Evolutionary conservation across 2,329 filamentous ascomycete species (phyloP), one percentile per base, ranked within the genome.

Genomic region (Zymoseptoria ardabiliae): DNA sequence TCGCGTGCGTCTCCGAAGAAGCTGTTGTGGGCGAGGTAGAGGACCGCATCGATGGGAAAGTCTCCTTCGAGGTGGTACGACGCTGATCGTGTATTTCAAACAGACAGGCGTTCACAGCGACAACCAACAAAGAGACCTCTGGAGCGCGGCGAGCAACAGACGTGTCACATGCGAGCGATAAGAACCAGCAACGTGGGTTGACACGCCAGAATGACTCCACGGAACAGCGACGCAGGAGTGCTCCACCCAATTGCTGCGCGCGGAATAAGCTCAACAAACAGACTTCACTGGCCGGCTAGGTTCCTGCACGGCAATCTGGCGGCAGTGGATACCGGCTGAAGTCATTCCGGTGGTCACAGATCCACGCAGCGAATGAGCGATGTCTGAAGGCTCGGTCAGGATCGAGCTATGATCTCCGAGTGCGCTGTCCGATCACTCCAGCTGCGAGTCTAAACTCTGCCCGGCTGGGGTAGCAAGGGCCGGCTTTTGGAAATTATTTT

Each of bases 131-230:
- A 17, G 28, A 30, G 35, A 41, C 23, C 23, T 9, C 25, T 8
- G 9, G 35, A 45, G 35, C 13, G 35, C 35, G 35, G 35, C 35
- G 35, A 45, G 35, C 35, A 45, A 45, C 35, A 45, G 35, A 13
- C 35, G 35, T 45, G 35, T 45, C 35, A 45, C 35, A 45, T 45
- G 35, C 35, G 35, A 17, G 59, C 66, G 66, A 68, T 67, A 67
- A 66, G 65, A 53, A 49, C 48, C 41, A 51, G 48, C n/a, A 53
- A 58, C 50, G 49, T 50, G 57, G 58, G 56, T 56, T 65, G 66
- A 68, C 66, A 63, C 52, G 51, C 56, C 50, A 56, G 58, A 65
- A 68, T 68, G 57, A 66, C 63, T 63, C 62, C 53, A 60, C 58
- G 52, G 28, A 63, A 59, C 45, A 13, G 41, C 22, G 41, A 51